Evolutionary conservation across 345 rosid species (phyloP).

Genomic region (Salix purpurea): DNA sequence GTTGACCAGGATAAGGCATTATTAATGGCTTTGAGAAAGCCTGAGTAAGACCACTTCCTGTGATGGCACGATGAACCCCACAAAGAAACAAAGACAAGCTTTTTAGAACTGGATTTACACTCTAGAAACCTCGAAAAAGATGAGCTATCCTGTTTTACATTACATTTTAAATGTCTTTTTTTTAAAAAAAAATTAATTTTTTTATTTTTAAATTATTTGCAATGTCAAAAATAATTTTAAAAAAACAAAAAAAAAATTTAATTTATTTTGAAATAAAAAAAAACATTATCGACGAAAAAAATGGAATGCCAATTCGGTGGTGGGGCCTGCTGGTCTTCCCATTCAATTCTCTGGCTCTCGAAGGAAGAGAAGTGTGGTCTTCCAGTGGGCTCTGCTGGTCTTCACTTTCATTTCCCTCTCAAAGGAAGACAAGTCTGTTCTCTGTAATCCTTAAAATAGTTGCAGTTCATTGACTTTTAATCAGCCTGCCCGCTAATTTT

Average conservation of each 20-base stretch:
- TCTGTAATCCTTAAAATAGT: conserved; percentile 19
- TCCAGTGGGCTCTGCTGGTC: conserved; percentile 7
- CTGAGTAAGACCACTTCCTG: conserved; percentile 2
- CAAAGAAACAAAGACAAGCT: conserved; percentile 35
- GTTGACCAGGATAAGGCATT: conserved; percentile 23
- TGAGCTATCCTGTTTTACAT: neutral
- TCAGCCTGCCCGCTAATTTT: conserved; percentile 2
- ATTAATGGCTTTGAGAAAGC: conserved; percentile 13
- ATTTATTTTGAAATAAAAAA: no score
- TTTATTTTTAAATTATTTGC: no score
- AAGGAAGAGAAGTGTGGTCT: neutral
- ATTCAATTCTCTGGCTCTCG: neutral
- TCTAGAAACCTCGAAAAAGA: conserved; percentile 31
- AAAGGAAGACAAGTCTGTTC: neutral
- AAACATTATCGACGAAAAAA: neutral
- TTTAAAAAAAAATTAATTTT: no score
- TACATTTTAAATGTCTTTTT: no score
- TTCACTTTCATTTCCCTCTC: neutral
- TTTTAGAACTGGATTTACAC: conserved; percentile 10
- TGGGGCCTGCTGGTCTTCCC: conserved; percentile 4
- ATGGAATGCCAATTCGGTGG: neutral
- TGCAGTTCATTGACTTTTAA: conserved; percentile 21
- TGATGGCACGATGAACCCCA: conserved; percentile 19
- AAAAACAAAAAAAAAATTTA: no score
- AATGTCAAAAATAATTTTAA: no score